phyloP scores from a whole-genome alignment of 2,329 filamentous ascomycete genomes.

The Sphaerulina musiva region DNA sequence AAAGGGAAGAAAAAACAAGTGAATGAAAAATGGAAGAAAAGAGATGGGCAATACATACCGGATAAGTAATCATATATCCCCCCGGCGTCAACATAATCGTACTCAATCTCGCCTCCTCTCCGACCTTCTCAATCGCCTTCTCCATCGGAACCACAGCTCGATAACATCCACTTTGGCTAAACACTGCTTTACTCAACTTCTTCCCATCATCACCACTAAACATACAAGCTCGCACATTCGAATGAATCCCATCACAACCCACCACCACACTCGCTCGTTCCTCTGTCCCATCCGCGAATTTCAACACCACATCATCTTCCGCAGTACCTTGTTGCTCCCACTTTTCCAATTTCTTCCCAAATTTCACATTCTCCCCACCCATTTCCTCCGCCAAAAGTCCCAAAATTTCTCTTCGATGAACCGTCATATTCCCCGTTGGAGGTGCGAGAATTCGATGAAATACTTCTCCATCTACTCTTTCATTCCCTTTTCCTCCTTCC shows the following conservation, averaged over 20 bases:
- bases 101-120: conserved; percentile 23
- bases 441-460: conserved; percentile 28
- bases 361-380: conserved; percentile 16
- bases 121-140: conserved; percentile 37
- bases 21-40: too few relatives aligned
- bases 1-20: too few relatives aligned
- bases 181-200: conserved; percentile 44
- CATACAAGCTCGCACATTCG: conserved; percentile 47
- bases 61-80: conserved; percentile 56
- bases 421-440: conserved; percentile 27
- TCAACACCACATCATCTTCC: conserved; percentile 26
- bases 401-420: conserved; percentile 38
- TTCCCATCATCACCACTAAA: conserved; percentile 40
- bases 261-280: conserved; percentile 46
- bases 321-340: conserved; percentile 9
- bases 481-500: conserved; percentile 8
- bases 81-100: conserved; percentile 42
- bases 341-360: conserved; percentile 16
- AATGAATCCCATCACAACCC: conserved; percentile 61
- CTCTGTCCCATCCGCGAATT: conserved; percentile 42
- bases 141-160: conserved; percentile 56
- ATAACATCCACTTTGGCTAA: conserved; percentile 55
- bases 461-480: conserved; percentile 14
- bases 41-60: conserved; percentile 43
- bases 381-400: conserved; percentile 40